Evolutionary conservation across 257 asterid species (phyloP).

Genomic region (Fraxinus americana): DNA sequence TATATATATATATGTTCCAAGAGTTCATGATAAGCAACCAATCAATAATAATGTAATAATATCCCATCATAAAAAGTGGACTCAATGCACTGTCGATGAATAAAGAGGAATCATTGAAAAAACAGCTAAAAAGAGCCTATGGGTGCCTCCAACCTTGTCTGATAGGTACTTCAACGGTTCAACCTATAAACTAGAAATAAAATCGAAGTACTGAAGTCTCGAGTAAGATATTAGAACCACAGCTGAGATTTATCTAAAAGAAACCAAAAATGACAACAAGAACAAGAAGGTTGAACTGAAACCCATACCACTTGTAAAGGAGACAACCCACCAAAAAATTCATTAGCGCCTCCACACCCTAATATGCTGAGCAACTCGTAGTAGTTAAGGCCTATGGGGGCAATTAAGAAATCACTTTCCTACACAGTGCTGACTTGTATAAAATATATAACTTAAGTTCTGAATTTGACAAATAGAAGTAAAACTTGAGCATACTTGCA

Average conservation of each 20-base stretch:
- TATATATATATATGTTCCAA: not conserved
- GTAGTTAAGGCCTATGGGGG: not conserved
- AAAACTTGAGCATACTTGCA: conserved; percentile 10
- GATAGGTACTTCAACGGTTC: conserved; percentile 3
- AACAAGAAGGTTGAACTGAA: not conserved
- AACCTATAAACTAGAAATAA: conserved; percentile 18
- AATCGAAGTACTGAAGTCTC: conserved; percentile 1
- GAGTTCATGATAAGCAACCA: conserved; percentile 4
- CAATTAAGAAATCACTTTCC: conserved; percentile 15
- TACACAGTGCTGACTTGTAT: conserved; percentile 24
- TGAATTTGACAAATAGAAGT: conserved; percentile 13
- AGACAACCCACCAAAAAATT: not conserved
- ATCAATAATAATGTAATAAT: not conserved
- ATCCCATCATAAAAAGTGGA: conserved; percentile 18
- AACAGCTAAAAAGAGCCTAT: not conserved
- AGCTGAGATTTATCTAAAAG: conserved; percentile 17
- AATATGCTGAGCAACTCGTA: conserved; percentile 16
- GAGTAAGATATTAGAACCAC: conserved; percentile 12
- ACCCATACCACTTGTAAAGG: not conserved
- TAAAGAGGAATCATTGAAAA: not conserved
- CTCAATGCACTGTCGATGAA: not conserved
- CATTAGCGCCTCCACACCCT: conserved; percentile 15
- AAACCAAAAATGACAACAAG: not conserved
- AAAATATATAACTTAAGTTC: conserved; percentile 10
- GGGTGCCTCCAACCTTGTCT: conserved; percentile 6